Evolutionary conservation across 225 moss, liverwort and hornwort species (phyloP), one percentile per base, ranked within the genome.

Genomic region (Polytrichum formosum): DNA sequence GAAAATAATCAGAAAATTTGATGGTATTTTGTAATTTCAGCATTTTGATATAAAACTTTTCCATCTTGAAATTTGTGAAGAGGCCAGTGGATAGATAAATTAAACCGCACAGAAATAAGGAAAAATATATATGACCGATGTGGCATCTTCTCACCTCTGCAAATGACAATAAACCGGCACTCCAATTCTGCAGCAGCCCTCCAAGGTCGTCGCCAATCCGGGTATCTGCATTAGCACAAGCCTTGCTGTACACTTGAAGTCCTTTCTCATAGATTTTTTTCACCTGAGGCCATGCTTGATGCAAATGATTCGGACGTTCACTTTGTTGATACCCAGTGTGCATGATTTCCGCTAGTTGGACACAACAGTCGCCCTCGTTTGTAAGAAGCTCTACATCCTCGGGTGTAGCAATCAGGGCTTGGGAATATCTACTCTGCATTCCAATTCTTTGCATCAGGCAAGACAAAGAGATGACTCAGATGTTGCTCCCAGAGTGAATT

Each of bases 331-430:
- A 77, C 10, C 73, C 67, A 66, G 80, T 82, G 72, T 79, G 77
- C 63, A 80, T 81, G 67, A 92, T 74, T 73, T 91, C 90, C 31
- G 92, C 91, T 73, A 72, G 81, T 78, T 92, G 92, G 17, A 90
- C 74, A 65, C 83, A 92, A 65, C 89, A 92, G 74, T 92, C 92
- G 53, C 92, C 92, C 53, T 86, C 25, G 56, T 95, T 92, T 68
- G 89, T 88, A 62, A 95, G 84, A 79, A 95, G 85, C 75, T 95
- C 91, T 60, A 95, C 95, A 61, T 95, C 95, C 66, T 90, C 91
- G 37, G 90, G 84, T 18, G 90, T 76, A 54, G 67, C 68, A 71
- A 73, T 66, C 67, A 91, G 72, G n/a, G 86, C 95, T 80, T 76
- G 78, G 65, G 73, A 68, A 74, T 85, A 94, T 68, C 91, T 94